Evolutionary conservation across 805 yeast genomes (phyloP).

Genomic region (Yamadazyma takamatsuzukensis): DNA sequence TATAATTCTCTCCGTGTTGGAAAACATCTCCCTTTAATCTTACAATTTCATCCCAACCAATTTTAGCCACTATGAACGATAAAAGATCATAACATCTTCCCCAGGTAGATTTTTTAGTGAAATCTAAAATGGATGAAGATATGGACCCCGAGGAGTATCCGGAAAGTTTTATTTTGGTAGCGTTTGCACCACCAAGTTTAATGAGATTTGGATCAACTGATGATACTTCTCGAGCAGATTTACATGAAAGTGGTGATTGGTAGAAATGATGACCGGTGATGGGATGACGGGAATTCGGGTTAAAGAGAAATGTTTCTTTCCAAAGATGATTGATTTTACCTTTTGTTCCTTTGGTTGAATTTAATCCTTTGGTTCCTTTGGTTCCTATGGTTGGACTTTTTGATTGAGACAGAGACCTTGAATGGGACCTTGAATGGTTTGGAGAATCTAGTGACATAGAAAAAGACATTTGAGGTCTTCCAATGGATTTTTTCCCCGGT

Average conservation of each 20-base stretch:
- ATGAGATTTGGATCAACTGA: constrained; percentile 30
- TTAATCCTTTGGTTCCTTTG: neutral
- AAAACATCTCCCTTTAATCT: constrained; percentile 66
- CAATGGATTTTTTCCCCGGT: neutral
- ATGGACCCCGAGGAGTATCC: constrained; percentile 28
- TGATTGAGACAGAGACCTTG: neutral
- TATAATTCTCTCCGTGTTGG: constrained; percentile 29
- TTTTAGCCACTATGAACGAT: constrained; percentile 58
- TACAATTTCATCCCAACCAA: constrained; percentile 83
- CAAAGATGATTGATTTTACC: constrained; percentile 33
- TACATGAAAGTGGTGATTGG: constrained; percentile 32
- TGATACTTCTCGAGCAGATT: constrained; percentile 30
- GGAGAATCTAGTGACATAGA: no score
- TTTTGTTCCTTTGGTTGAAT: neutral
- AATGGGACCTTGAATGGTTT: neutral
- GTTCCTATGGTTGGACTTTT: neutral
- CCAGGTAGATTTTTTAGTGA: constrained; percentile 35
- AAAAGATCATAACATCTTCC: constrained; percentile 59
- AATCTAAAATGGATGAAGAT: constrained; percentile 28
- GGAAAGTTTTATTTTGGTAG: constrained; percentile 24
- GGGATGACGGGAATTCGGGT: constrained; percentile 33
- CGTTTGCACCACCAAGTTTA: constrained; percentile 23
- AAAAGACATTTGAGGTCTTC: no score
- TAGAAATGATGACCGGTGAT: constrained; percentile 30
- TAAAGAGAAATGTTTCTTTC: constrained; percentile 26